These are phyloP conservation scores for Naematelia encephala DNA, from an alignment of 768 basidiomycete genomes.

Conservation along the genomic window DNA sequence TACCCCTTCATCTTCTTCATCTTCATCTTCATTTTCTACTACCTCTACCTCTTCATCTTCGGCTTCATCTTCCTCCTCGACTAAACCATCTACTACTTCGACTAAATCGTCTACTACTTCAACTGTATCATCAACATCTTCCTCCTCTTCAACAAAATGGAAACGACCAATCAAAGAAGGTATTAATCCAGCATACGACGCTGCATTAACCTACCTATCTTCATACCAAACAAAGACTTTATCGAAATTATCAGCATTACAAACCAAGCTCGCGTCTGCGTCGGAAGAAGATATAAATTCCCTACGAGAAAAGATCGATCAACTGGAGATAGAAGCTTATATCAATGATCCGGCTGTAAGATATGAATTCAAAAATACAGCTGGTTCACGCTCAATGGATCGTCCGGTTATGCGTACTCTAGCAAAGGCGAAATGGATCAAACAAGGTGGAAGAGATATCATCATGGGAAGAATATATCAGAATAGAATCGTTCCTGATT, in stretches of 20 bases:
- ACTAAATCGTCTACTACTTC: slow-evolving; percentile 9
- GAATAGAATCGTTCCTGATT: slow-evolving; percentile 86
- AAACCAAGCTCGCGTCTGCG: slow-evolving; percentile 32
- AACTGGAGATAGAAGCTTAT: slow-evolving; percentile 74
- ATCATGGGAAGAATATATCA: slow-evolving; percentile 93
- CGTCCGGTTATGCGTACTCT: slow-evolving; percentile 59
- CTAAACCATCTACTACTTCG: slow-evolving; percentile 3
- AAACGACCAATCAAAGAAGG: slow-evolving; percentile 1
- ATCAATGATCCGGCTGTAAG: slow-evolving; percentile 78
- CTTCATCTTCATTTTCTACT: neutral
- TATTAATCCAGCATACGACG: slow-evolving; percentile 58
- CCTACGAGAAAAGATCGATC: slow-evolving; percentile 57
- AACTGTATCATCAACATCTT: neutral
- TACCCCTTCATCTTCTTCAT: neutral
- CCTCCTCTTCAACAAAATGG: slow-evolving; percentile 2
- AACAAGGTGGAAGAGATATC: slow-evolving; percentile 75
- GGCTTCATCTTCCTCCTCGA: neutral
- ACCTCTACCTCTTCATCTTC: slow-evolving; percentile 1
- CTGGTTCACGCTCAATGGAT: slow-evolving; percentile 39
- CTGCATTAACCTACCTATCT: slow-evolving; percentile 69
- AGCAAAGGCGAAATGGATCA: slow-evolving; percentile 78
- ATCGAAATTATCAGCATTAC: slow-evolving; percentile 54
- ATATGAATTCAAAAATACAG: slow-evolving; percentile 73
- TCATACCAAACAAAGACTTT: slow-evolving; percentile 60
- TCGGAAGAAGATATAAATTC: slow-evolving; percentile 52